phyloP scores from a whole-genome alignment of 148 eudicot species.

The Rhododendron molle region DNA sequence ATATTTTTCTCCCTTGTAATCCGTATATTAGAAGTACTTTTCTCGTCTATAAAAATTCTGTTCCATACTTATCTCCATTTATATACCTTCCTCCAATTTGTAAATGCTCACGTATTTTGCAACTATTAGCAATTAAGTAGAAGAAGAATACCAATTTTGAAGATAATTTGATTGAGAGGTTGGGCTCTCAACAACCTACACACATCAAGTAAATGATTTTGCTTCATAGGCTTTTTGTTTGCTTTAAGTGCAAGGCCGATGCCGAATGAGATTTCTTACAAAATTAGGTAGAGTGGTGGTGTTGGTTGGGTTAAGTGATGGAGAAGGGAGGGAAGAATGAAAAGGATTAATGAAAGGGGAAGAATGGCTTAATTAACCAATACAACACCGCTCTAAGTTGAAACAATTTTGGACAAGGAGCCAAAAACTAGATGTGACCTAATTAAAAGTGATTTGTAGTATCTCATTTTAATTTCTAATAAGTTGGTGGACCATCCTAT shows the following conservation, averaged over 20 bases:
- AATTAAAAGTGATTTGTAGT: not conserved
- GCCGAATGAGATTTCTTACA: not conserved
- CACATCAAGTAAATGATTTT: conserved; percentile 12
- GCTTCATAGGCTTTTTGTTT: conserved; percentile 15
- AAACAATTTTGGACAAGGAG: not conserved
- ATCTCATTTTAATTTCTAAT: not conserved
- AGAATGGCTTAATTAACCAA: conserved; percentile 15
- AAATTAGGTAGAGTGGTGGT: conserved; percentile 33
- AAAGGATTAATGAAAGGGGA: not conserved
- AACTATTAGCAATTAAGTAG: not conserved
- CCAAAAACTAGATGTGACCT: not conserved
- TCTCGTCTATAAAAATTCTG: not conserved
- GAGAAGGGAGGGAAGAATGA: conserved; percentile 20
- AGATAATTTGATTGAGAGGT: not conserved
- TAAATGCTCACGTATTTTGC: not conserved
- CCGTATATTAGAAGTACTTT: not conserved
- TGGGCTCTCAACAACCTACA: conserved; percentile 4
- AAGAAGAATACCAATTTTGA: not conserved
- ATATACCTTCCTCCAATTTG: not conserved
- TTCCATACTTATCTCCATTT: not conserved
- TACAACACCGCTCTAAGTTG: conserved; percentile 6
- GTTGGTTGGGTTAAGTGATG: conserved; percentile 39
- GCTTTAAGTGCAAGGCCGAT: conserved; percentile 29
- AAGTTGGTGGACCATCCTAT: not conserved
- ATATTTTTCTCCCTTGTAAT: not conserved